Evolutionary conservation across 2,329 filamentous ascomycete genomes (phyloP).

Genomic region (Clonostachys chloroleuca): DNA sequence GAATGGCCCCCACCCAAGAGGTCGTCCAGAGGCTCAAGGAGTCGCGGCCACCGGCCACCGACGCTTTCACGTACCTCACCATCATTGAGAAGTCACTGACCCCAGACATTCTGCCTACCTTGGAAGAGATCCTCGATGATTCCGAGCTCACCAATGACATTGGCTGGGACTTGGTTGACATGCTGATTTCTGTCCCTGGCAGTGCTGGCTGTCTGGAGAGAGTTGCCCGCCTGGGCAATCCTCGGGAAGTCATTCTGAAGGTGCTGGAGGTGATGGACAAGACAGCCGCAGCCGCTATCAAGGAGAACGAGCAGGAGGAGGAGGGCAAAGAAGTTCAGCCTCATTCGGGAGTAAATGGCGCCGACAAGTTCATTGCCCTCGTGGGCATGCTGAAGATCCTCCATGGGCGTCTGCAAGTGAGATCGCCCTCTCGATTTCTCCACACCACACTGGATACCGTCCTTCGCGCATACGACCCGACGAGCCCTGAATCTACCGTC

Average conservation of each 20-base stretch:
- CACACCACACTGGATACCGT: constrained; percentile 73
- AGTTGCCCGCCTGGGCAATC: constrained; percentile 74
- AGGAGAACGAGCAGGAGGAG: constrained; percentile 12
- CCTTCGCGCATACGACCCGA: constrained; percentile 59
- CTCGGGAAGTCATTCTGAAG: constrained; percentile 76
- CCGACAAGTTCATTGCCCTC: constrained; percentile 60
- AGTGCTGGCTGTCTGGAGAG: constrained; percentile 70
- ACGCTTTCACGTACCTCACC: constrained; percentile 74
- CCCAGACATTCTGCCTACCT: constrained; percentile 59
- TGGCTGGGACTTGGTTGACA: constrained; percentile 79
- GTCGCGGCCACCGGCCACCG: constrained; percentile 47
- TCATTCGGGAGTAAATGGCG: constrained; percentile 5
- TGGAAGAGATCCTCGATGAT: constrained; percentile 68
- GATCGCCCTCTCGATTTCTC: constrained; percentile 73
- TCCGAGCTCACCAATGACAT: constrained; percentile 67
- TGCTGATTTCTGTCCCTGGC: constrained; percentile 63
- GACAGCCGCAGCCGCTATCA: constrained; percentile 23
- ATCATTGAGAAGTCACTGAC: constrained; percentile 71
- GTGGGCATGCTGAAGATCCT: constrained; percentile 69
- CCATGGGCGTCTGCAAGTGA: constrained; percentile 71
- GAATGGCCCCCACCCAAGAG: constrained; percentile 27
- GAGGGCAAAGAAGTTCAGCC: constrained; percentile 2
- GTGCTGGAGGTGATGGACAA: constrained; percentile 69
- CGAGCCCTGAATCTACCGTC: constrained; percentile 62
- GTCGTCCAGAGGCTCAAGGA: constrained; percentile 41